Evolutionary conservation across 2,329 filamentous ascomycete genomes (phyloP).

Genomic region (Aureobasidium pullulans): DNA sequence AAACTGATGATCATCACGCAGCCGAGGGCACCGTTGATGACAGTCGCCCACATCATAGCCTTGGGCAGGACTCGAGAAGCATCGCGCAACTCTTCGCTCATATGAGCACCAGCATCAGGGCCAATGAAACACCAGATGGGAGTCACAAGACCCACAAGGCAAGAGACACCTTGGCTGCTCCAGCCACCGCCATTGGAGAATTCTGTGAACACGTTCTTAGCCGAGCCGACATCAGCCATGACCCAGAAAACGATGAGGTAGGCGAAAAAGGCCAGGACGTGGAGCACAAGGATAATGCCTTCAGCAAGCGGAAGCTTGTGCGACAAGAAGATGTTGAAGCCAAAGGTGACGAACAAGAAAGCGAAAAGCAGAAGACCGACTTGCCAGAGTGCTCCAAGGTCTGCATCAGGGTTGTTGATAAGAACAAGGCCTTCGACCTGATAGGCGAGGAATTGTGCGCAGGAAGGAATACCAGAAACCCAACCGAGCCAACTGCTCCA

Average conservation of each 20-base stretch:
- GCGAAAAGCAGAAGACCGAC: conserved; percentile 32
- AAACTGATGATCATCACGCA: conserved; percentile 33
- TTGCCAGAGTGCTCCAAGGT: conserved; percentile 32
- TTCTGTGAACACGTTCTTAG: conserved; percentile 25
- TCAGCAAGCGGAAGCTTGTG: conserved; percentile 28
- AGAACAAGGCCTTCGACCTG: conserved; percentile 23
- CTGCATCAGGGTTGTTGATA: conserved; percentile 28
- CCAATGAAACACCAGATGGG: conserved; percentile 29
- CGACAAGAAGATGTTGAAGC: conserved; percentile 31
- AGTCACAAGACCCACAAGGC: conserved; percentile 38
- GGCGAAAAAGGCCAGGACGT: conserved; percentile 37
- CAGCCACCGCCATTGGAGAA: conserved; percentile 37
- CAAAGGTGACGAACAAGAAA: conserved; percentile 25
- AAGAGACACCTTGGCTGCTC: conserved; percentile 32
- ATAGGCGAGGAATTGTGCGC: conserved; percentile 17
- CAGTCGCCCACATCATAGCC: conserved; percentile 37
- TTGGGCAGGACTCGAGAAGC: conserved; percentile 36
- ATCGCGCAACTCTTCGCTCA: conserved; percentile 30
- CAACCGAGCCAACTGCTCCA: conserved; percentile 36
- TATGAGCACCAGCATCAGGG: conserved; percentile 32
- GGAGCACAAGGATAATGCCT: conserved; percentile 31
- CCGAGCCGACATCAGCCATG: conserved; percentile 24
- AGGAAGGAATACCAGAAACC: conserved; percentile 23
- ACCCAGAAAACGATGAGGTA: conserved; percentile 24
- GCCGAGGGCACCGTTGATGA: conserved; percentile 29